A percentile compares a stretch with the other conserved stretches of the same genome.
Conservation (phyloP, 2,329 filamentous ascomycete genomes). For the Botryotinia narcissicola region DNA sequence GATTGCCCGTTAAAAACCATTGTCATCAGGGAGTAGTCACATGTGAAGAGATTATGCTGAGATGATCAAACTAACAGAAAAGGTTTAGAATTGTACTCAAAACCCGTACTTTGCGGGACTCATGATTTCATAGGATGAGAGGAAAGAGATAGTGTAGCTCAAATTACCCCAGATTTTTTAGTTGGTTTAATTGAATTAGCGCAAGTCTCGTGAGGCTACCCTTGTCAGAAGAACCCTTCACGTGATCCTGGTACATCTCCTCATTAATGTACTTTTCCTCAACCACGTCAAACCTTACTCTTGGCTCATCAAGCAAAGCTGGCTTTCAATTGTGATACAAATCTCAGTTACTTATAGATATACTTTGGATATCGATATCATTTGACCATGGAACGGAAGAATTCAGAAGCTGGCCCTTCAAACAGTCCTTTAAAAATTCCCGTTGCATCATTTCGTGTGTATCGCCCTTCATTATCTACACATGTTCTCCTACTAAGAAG, state of each 20-base stretch:
- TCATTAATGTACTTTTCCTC: background rate
- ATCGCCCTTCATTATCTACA: background rate
- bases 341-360: background rate
- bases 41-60: background rate
- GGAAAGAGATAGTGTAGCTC: too few species aligned
- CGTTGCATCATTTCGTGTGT: conserved; percentile 35
- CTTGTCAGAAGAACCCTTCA: background rate
- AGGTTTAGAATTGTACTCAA: too few species aligned
- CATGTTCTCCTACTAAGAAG: conserved; percentile 21
- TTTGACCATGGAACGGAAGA: conserved; percentile 42
- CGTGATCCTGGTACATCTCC: background rate
- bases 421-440: conserved; percentile 30
- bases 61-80: too few species aligned
- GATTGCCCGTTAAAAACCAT: background rate
- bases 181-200: conserved; percentile 12
- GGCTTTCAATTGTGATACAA: background rate
- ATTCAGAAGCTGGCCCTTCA: conserved; percentile 44
- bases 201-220: background rate
- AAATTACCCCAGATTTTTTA: conserved; percentile 18
- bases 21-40: background rate
- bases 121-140: too few species aligned
- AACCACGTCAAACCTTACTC: background rate
- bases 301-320: background rate
- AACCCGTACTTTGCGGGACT: too few species aligned
- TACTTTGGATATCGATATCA: background rate